Percentiles rank a stretch among this genome's conserved stretches.
These are phyloP conservation scores for Penicillium glabrum DNA, from an alignment of 2,329 filamentous ascomycete genomes.

Conservation along the genomic window DNA sequence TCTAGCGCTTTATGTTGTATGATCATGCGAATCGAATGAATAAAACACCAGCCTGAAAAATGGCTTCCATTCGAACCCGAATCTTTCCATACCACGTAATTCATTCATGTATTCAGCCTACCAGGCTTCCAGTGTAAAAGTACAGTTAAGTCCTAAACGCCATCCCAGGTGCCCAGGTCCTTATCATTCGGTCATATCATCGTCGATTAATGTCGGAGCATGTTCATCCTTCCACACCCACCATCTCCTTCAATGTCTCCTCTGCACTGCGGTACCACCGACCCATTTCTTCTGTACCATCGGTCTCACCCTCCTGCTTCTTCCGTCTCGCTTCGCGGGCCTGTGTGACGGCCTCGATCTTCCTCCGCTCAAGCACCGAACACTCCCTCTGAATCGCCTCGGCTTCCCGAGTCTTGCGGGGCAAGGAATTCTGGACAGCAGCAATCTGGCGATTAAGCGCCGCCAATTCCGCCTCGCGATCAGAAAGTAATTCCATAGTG, in stretches of 20 bases:
- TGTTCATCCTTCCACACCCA: slow-evolving; percentile 30
- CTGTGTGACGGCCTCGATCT: slow-evolving; percentile 44
- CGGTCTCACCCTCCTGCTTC: slow-evolving; percentile 46
- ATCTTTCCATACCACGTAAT: slow-evolving; percentile 7
- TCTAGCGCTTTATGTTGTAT: slow-evolving; percentile 41
- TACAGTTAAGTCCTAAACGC: slow-evolving; percentile 24
- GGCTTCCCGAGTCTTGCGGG: slow-evolving; percentile 44
- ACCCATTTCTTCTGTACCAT: slow-evolving; percentile 48
- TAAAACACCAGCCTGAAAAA: slow-evolving; percentile 30
- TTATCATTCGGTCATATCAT: slow-evolving; percentile 23
- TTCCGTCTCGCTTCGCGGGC: slow-evolving; percentile 47
- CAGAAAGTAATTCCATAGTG: slow-evolving; percentile 40
- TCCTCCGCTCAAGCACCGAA: slow-evolving; percentile 45
- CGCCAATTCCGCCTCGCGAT: slow-evolving; percentile 42
- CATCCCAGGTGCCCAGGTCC: slow-evolving; percentile 8
- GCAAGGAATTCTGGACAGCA: slow-evolving; percentile 44
- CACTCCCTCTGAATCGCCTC: slow-evolving; percentile 48
- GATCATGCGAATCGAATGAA: slow-evolving; percentile 41
- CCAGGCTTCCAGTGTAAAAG: background rate
- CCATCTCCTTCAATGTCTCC: slow-evolving; percentile 40
- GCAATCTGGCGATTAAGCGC: slow-evolving; percentile 44
- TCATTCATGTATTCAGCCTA: background rate
- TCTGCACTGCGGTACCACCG: slow-evolving; percentile 47
- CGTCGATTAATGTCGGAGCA: slow-evolving; percentile 1
- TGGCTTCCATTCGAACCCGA: slow-evolving; percentile 37